phyloP scores from a whole-genome alignment of 2,329 filamentous ascomycete species.

The Fusarium euwallaceae region DNA sequence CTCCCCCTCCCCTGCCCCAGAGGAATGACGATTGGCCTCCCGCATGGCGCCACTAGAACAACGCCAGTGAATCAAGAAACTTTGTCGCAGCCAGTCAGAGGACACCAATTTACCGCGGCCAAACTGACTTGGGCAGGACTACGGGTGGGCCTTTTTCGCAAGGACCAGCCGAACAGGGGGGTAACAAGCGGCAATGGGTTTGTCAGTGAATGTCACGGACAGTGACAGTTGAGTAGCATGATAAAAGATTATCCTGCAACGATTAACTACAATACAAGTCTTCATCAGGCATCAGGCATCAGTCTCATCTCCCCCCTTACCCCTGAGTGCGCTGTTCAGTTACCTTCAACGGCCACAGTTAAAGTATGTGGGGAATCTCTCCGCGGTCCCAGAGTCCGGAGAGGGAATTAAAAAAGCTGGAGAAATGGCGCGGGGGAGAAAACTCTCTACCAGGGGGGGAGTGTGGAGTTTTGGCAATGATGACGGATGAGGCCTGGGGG shows the following conservation, averaged over 20 bases:
- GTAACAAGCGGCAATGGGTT: background rate
- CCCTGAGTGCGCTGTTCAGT: background rate
- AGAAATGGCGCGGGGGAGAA: background rate
- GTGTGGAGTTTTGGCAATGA: background rate
- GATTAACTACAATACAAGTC: background rate
- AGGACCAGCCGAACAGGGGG: background rate
- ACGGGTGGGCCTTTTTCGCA: background rate
- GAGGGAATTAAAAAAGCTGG: background rate
- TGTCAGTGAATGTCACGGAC: background rate
- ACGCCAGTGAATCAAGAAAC: background rate
- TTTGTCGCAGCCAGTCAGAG: background rate
- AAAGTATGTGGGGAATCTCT: background rate
- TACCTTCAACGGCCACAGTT: background rate
- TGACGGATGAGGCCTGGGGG: background rate
- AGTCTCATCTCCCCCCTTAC: background rate
- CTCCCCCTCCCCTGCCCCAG: background rate
- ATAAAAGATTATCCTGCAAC: background rate
- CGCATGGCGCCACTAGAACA: slow-evolving; percentile 3
- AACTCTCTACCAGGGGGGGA: background rate
- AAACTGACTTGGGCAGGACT: slow-evolving; percentile 9
- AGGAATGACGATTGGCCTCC: slow-evolving; percentile 8
- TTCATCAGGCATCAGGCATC: background rate
- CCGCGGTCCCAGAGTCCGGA: background rate
- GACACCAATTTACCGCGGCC: background rate
- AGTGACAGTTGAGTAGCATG: background rate